A percentile compares a stretch with the other conserved stretches of the same genome.
Evolutionary conservation across 129 eudicot species (phyloP).

Genomic region (Saussurea involucrata): DNA sequence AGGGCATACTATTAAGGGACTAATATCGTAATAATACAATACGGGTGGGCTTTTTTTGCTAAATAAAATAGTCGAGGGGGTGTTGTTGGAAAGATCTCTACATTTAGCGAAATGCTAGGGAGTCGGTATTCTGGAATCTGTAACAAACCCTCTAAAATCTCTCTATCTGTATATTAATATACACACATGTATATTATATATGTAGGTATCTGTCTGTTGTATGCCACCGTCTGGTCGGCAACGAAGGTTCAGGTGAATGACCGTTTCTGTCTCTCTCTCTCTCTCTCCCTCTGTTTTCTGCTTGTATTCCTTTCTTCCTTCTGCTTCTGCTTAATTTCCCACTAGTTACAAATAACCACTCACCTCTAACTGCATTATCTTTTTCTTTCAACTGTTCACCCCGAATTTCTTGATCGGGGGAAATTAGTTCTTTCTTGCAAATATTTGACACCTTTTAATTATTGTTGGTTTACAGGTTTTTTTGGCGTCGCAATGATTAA

Average conservation of each 20-base stretch:
- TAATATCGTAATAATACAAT: not conserved
- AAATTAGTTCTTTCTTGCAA: too few species aligned
- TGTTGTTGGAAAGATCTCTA: not conserved
- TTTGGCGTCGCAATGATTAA: conserved; percentile 38
- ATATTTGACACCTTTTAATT: not conserved
- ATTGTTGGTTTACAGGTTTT: conserved; percentile 7
- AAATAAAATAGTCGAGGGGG: not conserved
- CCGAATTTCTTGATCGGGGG: not conserved
- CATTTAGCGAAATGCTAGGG: conserved; percentile 14
- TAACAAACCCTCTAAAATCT: conserved; percentile 23
- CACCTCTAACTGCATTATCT: conserved; percentile 7
- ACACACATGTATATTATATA: not conserved
- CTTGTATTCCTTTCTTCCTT: not conserved
- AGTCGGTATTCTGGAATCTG: conserved; percentile 26
- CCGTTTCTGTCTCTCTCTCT: conserved; percentile 35
- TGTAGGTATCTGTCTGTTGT: conserved; percentile 32
- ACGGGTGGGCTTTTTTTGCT: not conserved
- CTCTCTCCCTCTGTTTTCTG: not conserved
- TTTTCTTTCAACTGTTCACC: conserved; percentile 5
- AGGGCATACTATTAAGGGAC: not conserved
- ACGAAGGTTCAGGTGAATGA: conserved; percentile 42
- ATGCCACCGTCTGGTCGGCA: conserved; percentile 53
- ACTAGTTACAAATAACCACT: not conserved
- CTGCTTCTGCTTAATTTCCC: not conserved
- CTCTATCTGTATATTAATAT: not conserved